Evolutionary conservation across 768 basidiomycete genomes (phyloP).

Genomic region (Neoboletus subvelutipes): DNA sequence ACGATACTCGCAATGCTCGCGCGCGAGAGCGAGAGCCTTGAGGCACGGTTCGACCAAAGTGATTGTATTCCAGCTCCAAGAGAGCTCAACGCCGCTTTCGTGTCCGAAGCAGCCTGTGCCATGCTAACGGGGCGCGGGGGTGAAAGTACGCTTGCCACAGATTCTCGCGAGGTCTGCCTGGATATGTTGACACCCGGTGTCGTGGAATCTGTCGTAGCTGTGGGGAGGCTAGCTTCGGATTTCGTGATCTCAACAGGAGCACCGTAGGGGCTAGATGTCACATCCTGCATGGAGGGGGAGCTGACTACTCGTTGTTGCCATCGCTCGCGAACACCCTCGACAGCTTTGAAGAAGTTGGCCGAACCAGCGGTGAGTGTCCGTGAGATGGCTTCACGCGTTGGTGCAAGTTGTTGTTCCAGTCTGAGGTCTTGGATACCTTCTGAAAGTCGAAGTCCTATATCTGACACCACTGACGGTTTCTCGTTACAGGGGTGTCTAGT

Average conservation of each 20-base stretch:
- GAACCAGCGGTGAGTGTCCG: conserved; percentile 74
- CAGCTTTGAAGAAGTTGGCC: conserved; percentile 81
- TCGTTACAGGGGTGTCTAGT: conserved; percentile 90
- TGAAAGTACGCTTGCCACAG: conserved; percentile 11
- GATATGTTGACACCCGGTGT: conserved; percentile 16
- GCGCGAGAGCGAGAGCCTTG: conserved; percentile 39
- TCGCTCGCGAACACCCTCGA: conserved; percentile 82
- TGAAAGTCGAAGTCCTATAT: conserved; percentile 86
- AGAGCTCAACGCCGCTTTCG: conserved; percentile 36
- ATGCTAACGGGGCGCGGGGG: conserved; percentile 27
- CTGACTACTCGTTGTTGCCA: conserved; percentile 49
- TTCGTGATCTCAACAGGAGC: conserved; percentile 31
- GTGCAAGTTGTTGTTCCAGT: conserved; percentile 90
- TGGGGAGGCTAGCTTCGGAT: conserved; percentile 25
- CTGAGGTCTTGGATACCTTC: conserved; percentile 95
- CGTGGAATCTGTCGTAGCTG: conserved; percentile 7
- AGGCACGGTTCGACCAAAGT: conserved; percentile 42
- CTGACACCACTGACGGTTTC: conserved; percentile 84
- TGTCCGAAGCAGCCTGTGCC: conserved; percentile 33
- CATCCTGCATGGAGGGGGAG: conserved; percentile 27
- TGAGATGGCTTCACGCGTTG: conserved; percentile 85
- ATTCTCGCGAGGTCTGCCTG: conserved; percentile 29
- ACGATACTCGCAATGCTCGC: conserved; percentile 24
- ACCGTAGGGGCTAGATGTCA: conserved; percentile 17
- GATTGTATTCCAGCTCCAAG: conserved; percentile 51